Base-by-base conservation (phyloP, 1,284 basidiomycete species). In the Tremellales sp. region DNA sequence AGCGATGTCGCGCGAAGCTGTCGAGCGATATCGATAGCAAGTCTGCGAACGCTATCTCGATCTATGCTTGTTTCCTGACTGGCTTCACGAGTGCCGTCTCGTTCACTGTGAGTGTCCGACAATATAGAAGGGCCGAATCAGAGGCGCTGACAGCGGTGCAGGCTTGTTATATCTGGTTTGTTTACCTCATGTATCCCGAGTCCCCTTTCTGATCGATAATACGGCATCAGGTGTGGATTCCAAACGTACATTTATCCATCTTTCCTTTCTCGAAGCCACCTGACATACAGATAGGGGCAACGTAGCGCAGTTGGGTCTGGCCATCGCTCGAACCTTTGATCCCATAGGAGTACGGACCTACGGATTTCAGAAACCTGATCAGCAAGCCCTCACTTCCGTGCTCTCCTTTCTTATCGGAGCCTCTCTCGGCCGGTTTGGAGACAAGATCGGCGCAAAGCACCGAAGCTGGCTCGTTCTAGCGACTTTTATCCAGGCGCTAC, bases 51-150 rank as follows among this genome's bases (percentile, higher is more conserved):
- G 2, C 5, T 8, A n/a, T 84, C 7, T 76, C 89, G 40, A 78
- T 83, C 5, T 81, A 79, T 7, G 89, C 82, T 65, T 89, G 86
- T 70, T 88, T 90, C 71, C 83, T 91, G 80, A 91, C 87, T 0
- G 88, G 87, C 1, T 86, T 82, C 72, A 83, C 87, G 78, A 85
- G 63, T 57, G 78, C 82, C 2, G 75, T 89, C 14, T 82, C 82
- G 1, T 91, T 89, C 75, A 81, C 85, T 38, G 67, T 60, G 31
- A 46, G 58, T 57, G 32, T 24, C 22, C 24, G 9, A 13, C 18
- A 8, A 18, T 39, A 6, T 25, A 21, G 24, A 21, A 14, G 18
- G 24, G 22, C 27, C 37, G n/a, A 36, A 16, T 8, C 16, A 36
- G n/a, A 8, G 8, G 16, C 27, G 19, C 37, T 39, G 37, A 39